These are phyloP conservation scores for Boletus fagicola DNA, from an alignment of 768 basidiomycete species.

Conservation along the genomic window DNA sequence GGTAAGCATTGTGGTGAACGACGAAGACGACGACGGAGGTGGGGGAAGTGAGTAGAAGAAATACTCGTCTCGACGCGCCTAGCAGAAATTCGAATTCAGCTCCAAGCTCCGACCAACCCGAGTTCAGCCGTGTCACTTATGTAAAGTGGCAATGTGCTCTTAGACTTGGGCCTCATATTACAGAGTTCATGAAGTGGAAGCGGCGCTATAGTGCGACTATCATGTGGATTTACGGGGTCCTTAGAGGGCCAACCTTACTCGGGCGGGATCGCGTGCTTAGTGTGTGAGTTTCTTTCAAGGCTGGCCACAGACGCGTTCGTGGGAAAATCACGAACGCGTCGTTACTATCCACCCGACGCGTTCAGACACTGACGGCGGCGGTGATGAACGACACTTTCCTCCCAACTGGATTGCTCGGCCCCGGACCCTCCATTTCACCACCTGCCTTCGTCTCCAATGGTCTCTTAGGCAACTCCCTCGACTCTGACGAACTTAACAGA, in stretches of 20 bases:
- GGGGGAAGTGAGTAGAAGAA: conserved; percentile 30
- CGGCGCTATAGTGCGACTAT: not conserved
- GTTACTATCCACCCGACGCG: conserved; percentile 1
- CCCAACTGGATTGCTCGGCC: conserved; percentile 26
- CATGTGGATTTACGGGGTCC: not conserved
- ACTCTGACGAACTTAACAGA: not conserved
- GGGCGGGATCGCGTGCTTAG: not conserved
- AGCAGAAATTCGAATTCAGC: conserved; percentile 24
- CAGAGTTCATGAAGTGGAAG: not conserved
- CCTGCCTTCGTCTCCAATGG: conserved; percentile 33
- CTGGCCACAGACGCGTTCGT: conserved; percentile 17
- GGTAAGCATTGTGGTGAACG: conserved; percentile 69
- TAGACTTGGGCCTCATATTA: too few species aligned
- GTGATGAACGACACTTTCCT: conserved; percentile 18
- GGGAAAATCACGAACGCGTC: conserved; percentile 18
- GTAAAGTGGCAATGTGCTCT: conserved; percentile 13
- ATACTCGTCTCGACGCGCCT: conserved; percentile 27
- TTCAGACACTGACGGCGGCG: not conserved
- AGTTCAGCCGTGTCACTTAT: conserved; percentile 30
- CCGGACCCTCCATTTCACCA: not conserved
- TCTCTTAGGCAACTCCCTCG: conserved; percentile 23
- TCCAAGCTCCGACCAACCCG: conserved; percentile 31
- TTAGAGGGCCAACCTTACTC: not conserved
- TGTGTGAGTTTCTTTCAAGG: too few species aligned
- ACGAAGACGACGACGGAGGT: conserved; percentile 29